Evolutionary conservation across 345 rosid genomes (phyloP).

Genomic region (Dipteronia dyeriana): DNA sequence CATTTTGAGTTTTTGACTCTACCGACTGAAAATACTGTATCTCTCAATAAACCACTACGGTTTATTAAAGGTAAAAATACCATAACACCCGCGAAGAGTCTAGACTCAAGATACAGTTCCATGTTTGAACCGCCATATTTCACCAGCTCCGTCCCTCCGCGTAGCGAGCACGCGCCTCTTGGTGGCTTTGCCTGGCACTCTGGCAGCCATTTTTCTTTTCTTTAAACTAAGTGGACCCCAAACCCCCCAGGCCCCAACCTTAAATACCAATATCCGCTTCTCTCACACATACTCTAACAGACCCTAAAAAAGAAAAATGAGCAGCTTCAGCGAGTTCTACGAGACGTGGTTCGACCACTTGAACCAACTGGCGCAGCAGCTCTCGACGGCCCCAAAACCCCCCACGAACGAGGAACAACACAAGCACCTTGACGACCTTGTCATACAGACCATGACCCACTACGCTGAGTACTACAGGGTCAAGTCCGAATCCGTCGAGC

Average conservation of each 20-base stretch:
- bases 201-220: not conserved
- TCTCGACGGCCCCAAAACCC: slow-evolving; percentile 44
- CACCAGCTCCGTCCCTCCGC: slow-evolving; percentile 12
- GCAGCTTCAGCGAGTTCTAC: slow-evolving; percentile 53
- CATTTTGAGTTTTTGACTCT: too few species aligned
- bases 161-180: slow-evolving; percentile 4
- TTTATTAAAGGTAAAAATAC: too few species aligned
- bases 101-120: too few species aligned
- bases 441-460: slow-evolving; percentile 50
- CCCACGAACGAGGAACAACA: slow-evolving; percentile 36
- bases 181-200: not conserved
- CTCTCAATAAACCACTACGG: too few species aligned
- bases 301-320: slow-evolving; percentile 7
- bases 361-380: slow-evolving; percentile 50
- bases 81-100: too few species aligned
- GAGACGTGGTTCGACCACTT: slow-evolving; percentile 62
- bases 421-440: slow-evolving; percentile 37
- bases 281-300: not conserved
- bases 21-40: too few species aligned
- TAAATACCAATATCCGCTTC: not conserved
- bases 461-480: slow-evolving; percentile 54
- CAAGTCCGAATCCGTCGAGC: slow-evolving; percentile 48
- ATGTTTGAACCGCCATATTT: not conserved
- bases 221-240: not conserved
- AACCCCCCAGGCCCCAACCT: not conserved